Evolutionary conservation across 108 stramenopile species (phyloP).

Genomic region (Cyclotella sp.): DNA sequence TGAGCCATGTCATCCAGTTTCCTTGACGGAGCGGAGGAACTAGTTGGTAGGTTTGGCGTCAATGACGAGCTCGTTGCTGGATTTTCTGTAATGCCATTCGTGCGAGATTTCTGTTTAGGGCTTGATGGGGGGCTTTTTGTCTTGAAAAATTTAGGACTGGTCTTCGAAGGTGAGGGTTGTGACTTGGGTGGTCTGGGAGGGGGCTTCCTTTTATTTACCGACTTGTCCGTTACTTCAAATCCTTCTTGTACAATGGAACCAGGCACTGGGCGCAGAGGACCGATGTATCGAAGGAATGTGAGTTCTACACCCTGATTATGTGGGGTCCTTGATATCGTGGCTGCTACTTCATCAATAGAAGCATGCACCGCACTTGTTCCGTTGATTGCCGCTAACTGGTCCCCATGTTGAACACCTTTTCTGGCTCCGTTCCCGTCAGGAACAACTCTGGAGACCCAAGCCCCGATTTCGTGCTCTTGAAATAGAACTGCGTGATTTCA

Average conservation of each 20-base stretch:
- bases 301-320: slow-evolving; percentile 58
- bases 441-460: slow-evolving; percentile 77
- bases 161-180: slow-evolving; percentile 7
- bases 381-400: slow-evolving; percentile 84
- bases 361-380: slow-evolving; percentile 65
- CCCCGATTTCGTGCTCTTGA: slow-evolving; percentile 73
- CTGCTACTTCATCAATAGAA: slow-evolving; percentile 76
- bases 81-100: neutral
- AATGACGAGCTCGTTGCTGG: neutral
- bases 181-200: slow-evolving; percentile 11
- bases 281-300: slow-evolving; percentile 77
- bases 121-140: slow-evolving; percentile 6
- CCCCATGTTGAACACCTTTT: slow-evolving; percentile 68
- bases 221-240: slow-evolving; percentile 46
- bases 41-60: neutral
- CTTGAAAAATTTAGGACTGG: slow-evolving; percentile 6
- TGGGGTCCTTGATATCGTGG: slow-evolving; percentile 51
- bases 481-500: slow-evolving; percentile 47
- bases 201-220: slow-evolving; percentile 6
- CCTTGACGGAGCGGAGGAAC: neutral
- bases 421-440: slow-evolving; percentile 68
- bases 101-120: neutral
- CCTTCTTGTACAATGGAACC: slow-evolving; percentile 49
- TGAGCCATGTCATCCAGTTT: neutral
- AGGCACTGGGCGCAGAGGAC: slow-evolving; percentile 64